Evolutionary conservation across 75 land plant species (phyloP), one percentile per base, ranked within the genome.

Genomic region (Larix kaempferi): DNA sequence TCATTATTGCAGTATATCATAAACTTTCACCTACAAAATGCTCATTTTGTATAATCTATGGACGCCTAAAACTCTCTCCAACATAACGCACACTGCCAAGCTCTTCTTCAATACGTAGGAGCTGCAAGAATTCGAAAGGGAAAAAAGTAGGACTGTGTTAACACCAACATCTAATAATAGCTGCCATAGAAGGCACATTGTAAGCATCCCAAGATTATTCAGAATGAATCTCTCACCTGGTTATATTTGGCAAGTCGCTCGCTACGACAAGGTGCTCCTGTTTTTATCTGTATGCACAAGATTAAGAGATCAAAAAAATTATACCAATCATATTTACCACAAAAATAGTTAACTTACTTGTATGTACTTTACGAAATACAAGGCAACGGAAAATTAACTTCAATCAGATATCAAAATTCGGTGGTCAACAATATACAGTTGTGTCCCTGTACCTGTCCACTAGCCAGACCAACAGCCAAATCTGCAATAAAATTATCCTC

Each of bases 401-500:
- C 27, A 27, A 21, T 25, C 19, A 21, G n/a, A 76, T 16, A 77
- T 27, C 29, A 77, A 4, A 25, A 22, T 23, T 7, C 17, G 0
- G 27, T 26, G 8, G 16, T 29, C 15, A 62, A 73, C 54, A 76
- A 19, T 27, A 74, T 73, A 3, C 10, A 29, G 52, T n/a, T 37
- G 4, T 49, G 41, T 25, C 41, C 39, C 17, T 23, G 14, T 74
- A 93, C 96, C 96, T 95, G 96, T 77, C 98, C 98, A 83, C 92
- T 94, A 15, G 99, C 98, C 74, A 96, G 84, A 19, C 99, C 99
- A 76, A 96, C 99, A 64, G 98, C 81, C 52, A 96, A 87, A 80
- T 96, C 99, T 49, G 99, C 99, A 84, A 96, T 96, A 77, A 96
- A 96, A 56, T 89, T 96, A 71, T 96, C 99, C 76, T 96, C 99